A percentile compares a stretch with the other conserved stretches of the same genome.
These are phyloP conservation scores for Polymyxa betae DNA, from an alignment of 208 protist genomes.

Conservation along the genomic window DNA sequence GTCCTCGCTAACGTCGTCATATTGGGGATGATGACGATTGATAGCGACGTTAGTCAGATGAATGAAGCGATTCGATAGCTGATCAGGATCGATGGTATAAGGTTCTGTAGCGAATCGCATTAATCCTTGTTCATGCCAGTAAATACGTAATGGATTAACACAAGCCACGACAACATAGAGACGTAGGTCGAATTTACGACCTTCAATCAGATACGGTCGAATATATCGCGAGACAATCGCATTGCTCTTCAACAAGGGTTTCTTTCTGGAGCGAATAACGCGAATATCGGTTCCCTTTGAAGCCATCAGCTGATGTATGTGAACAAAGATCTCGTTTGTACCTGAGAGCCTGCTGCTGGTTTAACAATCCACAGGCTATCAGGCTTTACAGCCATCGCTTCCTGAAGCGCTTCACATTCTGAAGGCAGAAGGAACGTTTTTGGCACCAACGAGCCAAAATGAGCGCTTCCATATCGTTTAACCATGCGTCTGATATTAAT, in stretches of 20 bases:
- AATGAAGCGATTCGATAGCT: conserved; percentile 84
- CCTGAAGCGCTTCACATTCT: not conserved
- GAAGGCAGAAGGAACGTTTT: conserved; percentile 36
- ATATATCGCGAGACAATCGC: conserved; percentile 26
- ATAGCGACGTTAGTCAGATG: conserved; percentile 96
- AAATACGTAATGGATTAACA: conserved; percentile 66
- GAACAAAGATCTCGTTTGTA: not conserved
- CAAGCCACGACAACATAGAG: conserved; percentile 68
- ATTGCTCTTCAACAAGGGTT: not conserved
- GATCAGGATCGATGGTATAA: conserved; percentile 56
- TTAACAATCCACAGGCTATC: conserved; percentile 48
- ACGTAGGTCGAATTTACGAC: conserved; percentile 69
- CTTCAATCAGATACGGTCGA: not conserved
- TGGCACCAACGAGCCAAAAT: not conserved
- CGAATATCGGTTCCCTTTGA: not conserved
- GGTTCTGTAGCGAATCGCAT: conserved; percentile 62
- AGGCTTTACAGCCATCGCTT: not conserved
- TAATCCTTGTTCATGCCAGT: conserved; percentile 63
- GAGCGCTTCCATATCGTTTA: not conserved
- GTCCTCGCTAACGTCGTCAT: conserved; percentile 76
- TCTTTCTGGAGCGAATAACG: not conserved
- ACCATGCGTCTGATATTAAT: conserved; percentile 20
- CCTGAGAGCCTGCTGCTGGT: conserved; percentile 50
- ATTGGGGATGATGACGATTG: conserved; percentile 73
- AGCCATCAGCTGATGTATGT: conserved; percentile 47